A percentile compares a stretch with the other conserved stretches of the same genome.
These are phyloP conservation scores for Pisolithus microcarpus DNA, from an alignment of 768 basidiomycete species.

Conservation along the genomic window DNA sequence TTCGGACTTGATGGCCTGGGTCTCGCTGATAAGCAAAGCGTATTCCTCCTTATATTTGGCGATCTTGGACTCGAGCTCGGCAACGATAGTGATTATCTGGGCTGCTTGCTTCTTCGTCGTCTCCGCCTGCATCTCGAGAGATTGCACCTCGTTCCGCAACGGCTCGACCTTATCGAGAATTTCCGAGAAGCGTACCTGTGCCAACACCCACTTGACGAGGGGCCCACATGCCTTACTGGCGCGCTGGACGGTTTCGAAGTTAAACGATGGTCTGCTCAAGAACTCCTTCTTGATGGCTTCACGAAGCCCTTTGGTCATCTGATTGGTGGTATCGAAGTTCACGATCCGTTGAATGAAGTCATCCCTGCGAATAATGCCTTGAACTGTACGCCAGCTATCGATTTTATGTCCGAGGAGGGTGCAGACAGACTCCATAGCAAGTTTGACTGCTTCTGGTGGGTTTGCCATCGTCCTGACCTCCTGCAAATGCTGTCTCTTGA, in stretches of 20 bases:
- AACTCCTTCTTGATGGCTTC: slow-evolving; percentile 92
- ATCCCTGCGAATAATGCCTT: slow-evolving; percentile 90
- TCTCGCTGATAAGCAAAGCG: slow-evolving; percentile 91
- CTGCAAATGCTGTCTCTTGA: slow-evolving; percentile 90
- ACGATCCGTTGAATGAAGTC: slow-evolving; percentile 96
- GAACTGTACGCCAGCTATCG: slow-evolving; percentile 94
- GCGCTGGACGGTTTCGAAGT: slow-evolving; percentile 90
- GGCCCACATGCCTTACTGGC: slow-evolving; percentile 97
- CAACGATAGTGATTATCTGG: slow-evolving; percentile 86
- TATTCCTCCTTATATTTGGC: slow-evolving; percentile 95
- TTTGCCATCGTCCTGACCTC: slow-evolving; percentile 99
- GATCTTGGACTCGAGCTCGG: slow-evolving; percentile 89
- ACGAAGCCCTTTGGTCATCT: slow-evolving; percentile 85
- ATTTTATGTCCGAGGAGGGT: slow-evolving; percentile 94
- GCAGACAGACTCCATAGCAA: slow-evolving; percentile 98
- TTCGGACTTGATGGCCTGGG: slow-evolving; percentile 92
- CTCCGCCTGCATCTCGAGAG: slow-evolving; percentile 86
- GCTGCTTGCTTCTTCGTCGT: slow-evolving; percentile 91
- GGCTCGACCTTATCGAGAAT: slow-evolving; percentile 97
- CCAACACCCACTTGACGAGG: slow-evolving; percentile 95
- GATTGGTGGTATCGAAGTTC: slow-evolving; percentile 84
- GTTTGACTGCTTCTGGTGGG: slow-evolving; percentile 94
- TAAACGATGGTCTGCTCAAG: slow-evolving; percentile 83
- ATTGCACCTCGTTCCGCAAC: slow-evolving; percentile 89
- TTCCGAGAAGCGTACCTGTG: slow-evolving; percentile 94